A percentile compares a stretch with the other conserved stretches of the same genome.
Evolutionary conservation across 2,329 filamentous ascomycete species (phyloP).

Genomic region (Colletotrichum tamarilloi): DNA sequence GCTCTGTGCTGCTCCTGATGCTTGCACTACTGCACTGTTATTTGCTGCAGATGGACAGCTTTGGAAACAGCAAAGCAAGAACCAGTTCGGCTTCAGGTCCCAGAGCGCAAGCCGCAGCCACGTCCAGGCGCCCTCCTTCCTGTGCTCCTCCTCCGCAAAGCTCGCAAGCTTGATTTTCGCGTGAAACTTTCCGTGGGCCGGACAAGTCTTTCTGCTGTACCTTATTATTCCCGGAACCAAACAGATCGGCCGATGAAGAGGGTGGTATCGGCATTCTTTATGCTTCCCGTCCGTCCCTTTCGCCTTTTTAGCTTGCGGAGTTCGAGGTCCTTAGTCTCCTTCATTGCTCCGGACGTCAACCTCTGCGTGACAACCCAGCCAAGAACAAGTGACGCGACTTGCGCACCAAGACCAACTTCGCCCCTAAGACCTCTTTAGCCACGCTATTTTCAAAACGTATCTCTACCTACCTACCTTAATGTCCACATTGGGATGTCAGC

Average conservation of each 20-base stretch:
- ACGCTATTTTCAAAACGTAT: neutral
- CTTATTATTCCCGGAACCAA: neutral
- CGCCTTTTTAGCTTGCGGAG: neutral
- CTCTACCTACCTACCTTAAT: neutral
- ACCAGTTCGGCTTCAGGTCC: neutral
- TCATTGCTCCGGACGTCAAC: conserved; percentile 17
- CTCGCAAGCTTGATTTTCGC: conserved; percentile 30
- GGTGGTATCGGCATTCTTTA: conserved; percentile 17
- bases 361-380: conserved; percentile 17
- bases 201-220: neutral
- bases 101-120: neutral
- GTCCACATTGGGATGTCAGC: neutral
- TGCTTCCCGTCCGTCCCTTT: neutral
- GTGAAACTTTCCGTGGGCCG: conserved; percentile 17
- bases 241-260: neutral
- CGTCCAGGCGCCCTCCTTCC: neutral
- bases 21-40: no score
- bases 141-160: neutral
- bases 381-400: conserved; percentile 32
- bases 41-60: conserved; percentile 1
- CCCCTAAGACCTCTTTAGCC: neutral
- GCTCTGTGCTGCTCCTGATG: neutral
- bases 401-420: neutral
- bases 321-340: neutral
- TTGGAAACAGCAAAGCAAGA: conserved; percentile 17